Base-by-base conservation (phyloP, 2,329 filamentous ascomycete genomes). In the Periconia sp. region DNA sequence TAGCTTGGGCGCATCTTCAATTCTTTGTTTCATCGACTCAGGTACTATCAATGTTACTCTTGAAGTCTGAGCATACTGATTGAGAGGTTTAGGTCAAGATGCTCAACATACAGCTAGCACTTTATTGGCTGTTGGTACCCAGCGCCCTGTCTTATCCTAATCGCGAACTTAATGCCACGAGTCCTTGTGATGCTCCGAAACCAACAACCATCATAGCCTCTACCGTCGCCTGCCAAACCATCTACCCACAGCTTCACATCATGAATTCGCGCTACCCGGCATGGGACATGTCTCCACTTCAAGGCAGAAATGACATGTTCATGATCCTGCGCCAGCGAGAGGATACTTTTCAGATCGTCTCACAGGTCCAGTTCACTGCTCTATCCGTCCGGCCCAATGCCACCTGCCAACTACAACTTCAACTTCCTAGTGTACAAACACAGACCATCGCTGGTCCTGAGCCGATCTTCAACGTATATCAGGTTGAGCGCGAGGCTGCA, bases 251-350 rank as follows among this genome's bases (percentile, higher is more conserved):
- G 13, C 52, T 66, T 36, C 48, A 48, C 11, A 37, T 64, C 17
- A 30, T 66, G 37, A 61, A 65, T 48, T 57, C 57, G 9, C 59
- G 52, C 26, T 67, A 65, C 36, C 59, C 63, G 18, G 26, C 50
- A 30, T 56, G 52, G 39, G 43, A 53, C 19, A 29, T 30, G 17
- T 42, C 44, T 2, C 56, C 50, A 41, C 58, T 59, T 12, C 55
- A 59, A 40, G 33, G 40, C 13, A 33, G 54, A 1, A 53, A 18
- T 17, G 24, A 47, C n/a, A 56, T 65, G 55, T 61, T 63, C 47
- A 60, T 65, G 58, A 47, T 62, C n/a, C 56, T 58, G 19, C 57
- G 60, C 10, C 56, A 66, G 32, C 16, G 36, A 5, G 16, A 26
- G 22, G 34, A 36, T 13, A 40, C 45, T 12, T 54, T 59, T 25